phyloP scores from a whole-genome alignment of 2,329 filamentous ascomycete genomes.

The Chaetomiaceae sp. region DNA sequence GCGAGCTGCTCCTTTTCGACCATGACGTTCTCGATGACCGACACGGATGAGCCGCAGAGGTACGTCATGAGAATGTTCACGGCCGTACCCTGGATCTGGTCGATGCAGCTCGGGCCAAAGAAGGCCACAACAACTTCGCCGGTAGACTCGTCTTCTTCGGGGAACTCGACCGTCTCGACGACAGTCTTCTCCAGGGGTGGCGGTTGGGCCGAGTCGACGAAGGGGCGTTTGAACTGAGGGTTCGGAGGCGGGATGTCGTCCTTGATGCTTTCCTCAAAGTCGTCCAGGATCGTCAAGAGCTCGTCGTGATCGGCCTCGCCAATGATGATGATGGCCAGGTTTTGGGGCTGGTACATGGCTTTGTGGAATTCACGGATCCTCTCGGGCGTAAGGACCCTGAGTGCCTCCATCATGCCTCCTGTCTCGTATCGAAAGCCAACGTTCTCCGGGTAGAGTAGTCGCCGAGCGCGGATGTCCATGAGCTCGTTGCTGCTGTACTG shows the following conservation, averaged over 20 bases:
- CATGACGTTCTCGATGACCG: conserved; percentile 82
- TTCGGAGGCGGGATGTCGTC: conserved; percentile 72
- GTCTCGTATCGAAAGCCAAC: conserved; percentile 96
- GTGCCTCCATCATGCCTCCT: conserved; percentile 91
- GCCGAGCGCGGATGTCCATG: conserved; percentile 77
- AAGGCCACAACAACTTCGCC: conserved; percentile 85
- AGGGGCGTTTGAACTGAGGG: conserved; percentile 77
- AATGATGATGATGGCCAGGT: conserved; percentile 85
- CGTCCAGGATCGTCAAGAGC: conserved; percentile 74
- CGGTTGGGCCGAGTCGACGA: conserved; percentile 81
- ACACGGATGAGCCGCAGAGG: conserved; percentile 87
- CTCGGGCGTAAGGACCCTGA: conserved; percentile 79
- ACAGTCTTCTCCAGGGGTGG: conserved; percentile 66
- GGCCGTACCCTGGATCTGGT: conserved; percentile 63
- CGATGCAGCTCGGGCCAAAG: conserved; percentile 76
- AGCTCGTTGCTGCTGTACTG: conserved; percentile 80
- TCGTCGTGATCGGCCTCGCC: conserved; percentile 83
- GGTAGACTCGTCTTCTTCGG: conserved; percentile 91
- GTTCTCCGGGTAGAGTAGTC: conserved; percentile 79
- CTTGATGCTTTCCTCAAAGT: conserved; percentile 83
- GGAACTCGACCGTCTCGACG: conserved; percentile 80
- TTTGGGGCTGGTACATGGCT: conserved; percentile 97
- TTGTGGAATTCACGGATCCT: conserved; percentile 92
- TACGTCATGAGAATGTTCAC: conserved; percentile 79
- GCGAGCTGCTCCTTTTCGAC: conserved; percentile 92